Evolutionary conservation across 805 yeast genomes (phyloP).

Genomic region (Saccharomycopsis lassenensis): DNA sequence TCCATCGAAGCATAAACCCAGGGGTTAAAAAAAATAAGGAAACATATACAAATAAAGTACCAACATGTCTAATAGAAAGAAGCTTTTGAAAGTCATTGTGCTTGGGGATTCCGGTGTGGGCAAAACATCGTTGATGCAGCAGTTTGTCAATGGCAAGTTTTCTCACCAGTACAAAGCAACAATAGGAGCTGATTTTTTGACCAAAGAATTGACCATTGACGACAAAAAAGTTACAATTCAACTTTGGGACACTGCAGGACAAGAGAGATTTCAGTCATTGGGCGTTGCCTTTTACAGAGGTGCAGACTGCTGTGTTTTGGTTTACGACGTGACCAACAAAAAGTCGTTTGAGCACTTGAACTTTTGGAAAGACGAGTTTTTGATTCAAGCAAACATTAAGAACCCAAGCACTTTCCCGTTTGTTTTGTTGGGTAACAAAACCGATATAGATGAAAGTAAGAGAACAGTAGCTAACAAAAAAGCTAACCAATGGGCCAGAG

Average conservation of each 20-base stretch:
- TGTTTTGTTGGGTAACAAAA: constrained; percentile 88
- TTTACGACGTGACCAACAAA: constrained; percentile 90
- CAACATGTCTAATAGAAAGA: constrained; percentile 40
- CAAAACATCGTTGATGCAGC: constrained; percentile 94
- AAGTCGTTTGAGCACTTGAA: constrained; percentile 84
- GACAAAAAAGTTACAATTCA: constrained; percentile 51
- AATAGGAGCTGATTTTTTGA: constrained; percentile 93
- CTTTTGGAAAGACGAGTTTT: constrained; percentile 91
- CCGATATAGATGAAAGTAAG: constrained; percentile 87
- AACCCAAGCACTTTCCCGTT: constrained; percentile 96
- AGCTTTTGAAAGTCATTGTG: constrained; percentile 75
- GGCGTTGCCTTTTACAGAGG: constrained; percentile 98
- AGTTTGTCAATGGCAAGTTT: constrained; percentile 89
- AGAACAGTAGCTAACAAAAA: constrained; percentile 53
- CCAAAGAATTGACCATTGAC: constrained; percentile 81
- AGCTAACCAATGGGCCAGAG: constrained; percentile 51
- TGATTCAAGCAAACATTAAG: constrained; percentile 83
- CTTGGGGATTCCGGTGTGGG: constrained; percentile 98
- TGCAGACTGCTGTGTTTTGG: constrained; percentile 94
- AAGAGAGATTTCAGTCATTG: constrained; percentile 90
- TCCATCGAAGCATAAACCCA: no score
- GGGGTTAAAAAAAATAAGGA: no score
- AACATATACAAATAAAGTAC: no score
- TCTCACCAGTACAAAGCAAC: constrained; percentile 95
- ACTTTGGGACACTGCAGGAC: constrained; percentile 99